Percentiles rank a stretch among this genome's conserved stretches.
Conservation (phyloP, 2,329 filamentous ascomycete genomes). For the Nannizzia gypsea region DNA sequence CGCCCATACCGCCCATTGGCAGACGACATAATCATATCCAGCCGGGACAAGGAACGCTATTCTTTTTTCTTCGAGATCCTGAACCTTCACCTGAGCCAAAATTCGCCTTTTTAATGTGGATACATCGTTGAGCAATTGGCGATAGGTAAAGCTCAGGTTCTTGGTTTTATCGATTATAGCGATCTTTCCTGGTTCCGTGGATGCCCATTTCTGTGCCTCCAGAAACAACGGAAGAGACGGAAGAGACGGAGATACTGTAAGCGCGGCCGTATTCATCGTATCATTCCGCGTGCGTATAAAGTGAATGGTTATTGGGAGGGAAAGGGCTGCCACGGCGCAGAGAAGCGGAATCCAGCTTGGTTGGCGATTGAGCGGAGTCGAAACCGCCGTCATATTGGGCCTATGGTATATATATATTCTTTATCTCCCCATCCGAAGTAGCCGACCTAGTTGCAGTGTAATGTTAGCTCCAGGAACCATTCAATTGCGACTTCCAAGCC, state of each 20-base stretch:
- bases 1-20: constrained; percentile 35
- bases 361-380: neutral
- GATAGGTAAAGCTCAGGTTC: constrained; percentile 30
- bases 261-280: constrained; percentile 1
- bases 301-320: constrained; percentile 3
- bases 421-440: neutral
- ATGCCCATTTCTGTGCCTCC: constrained; percentile 27
- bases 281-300: constrained; percentile 2
- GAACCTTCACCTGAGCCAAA: constrained; percentile 21
- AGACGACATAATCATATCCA: constrained; percentile 33
- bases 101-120: constrained; percentile 27
- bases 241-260: constrained; percentile 18
- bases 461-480: neutral
- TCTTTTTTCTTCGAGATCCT: constrained; percentile 28
- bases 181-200: constrained; percentile 24
- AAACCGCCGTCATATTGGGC: neutral
- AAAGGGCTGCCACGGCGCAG: constrained; percentile 1
- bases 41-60: constrained; percentile 31
- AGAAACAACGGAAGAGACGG: constrained; percentile 32
- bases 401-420: neutral
- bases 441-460: neutral
- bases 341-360: constrained; percentile 1
- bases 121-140: constrained; percentile 31
- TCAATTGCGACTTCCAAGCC: neutral
- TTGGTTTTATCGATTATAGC: constrained; percentile 32